Evolutionary conservation across 2,329 filamentous ascomycete genomes (phyloP), one percentile per base, ranked within the genome.

Genomic region (Talaromyces pinophilus): DNA sequence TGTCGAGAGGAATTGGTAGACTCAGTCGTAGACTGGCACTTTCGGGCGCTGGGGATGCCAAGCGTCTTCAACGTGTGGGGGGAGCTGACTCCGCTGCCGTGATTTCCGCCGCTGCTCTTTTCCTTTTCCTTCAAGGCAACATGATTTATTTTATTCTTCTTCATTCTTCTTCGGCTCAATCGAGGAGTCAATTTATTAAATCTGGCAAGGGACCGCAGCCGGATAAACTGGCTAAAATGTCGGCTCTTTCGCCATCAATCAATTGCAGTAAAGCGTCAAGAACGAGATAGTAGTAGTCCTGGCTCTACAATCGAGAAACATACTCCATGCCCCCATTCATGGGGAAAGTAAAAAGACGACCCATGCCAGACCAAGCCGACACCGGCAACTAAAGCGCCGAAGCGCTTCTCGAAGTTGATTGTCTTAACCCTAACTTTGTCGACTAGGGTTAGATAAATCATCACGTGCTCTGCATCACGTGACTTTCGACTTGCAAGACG

Each of bases 61-160:
- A 57, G 54, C 30, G 52, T 22, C 52, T 57, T 38, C 30, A 57
- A 30, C n/a, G 54, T 57, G 54, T 57, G 54, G 54, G 54, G 54
- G 54, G 48, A 17, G 22, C 22, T 28, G 46, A 38, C 30, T 38
- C 54, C 54, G 54, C 54, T 57, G 33, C 54, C 30, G 54, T 57
- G 54, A 38, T 25, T 57, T 57, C 54, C 54, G 54, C n/a, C n/a
- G n/a, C 25, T 28, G 25, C 19, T 19, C 5, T 48, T 50, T 52
- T 19, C 5, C 22, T 50, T 52, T 28, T 7, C 46, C 13, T 38
- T 40, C 33, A 57, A 57, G 54, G 54, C 54, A 57, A 57, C 54
- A 38, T 15, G 19, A 57, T 38, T 38, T 15, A 10, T 10, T 38
- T 38, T 38, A 33, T 33, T 33, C 30, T 33, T 33, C 30, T 33